These are phyloP conservation scores for Testicularia cyperi DNA, from an alignment of 1,284 basidiomycete species.

Conservation along the genomic window DNA sequence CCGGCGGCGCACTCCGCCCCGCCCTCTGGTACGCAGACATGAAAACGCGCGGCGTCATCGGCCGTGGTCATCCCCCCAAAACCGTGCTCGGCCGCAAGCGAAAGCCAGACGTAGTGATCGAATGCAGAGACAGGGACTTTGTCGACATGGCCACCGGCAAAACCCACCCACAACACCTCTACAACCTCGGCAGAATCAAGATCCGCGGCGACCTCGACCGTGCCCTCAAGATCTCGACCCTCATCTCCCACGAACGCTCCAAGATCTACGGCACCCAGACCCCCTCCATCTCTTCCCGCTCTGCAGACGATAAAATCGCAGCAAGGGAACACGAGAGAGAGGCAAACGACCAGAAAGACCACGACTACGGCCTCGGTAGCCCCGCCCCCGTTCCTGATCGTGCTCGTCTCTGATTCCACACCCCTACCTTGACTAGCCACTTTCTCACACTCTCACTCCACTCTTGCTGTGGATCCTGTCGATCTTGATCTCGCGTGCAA, in stretches of 20 bases:
- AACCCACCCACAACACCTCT: slow-evolving; percentile 39
- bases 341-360: slow-evolving; percentile 8
- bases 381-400: slow-evolving; percentile 41
- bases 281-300: slow-evolving; percentile 7
- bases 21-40: slow-evolving; percentile 51
- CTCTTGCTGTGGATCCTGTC: no score
- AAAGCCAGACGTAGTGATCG: slow-evolving; percentile 52
- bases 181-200: slow-evolving; percentile 50
- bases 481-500: no score
- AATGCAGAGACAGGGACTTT: slow-evolving; percentile 53
- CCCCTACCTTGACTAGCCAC: no score
- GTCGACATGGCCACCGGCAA: slow-evolving; percentile 55
- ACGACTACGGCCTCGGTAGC: slow-evolving; percentile 38
- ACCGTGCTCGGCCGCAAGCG: slow-evolving; percentile 47
- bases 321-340: slow-evolving; percentile 20
- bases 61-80: slow-evolving; percentile 48
- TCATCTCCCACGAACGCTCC: slow-evolving; percentile 52
- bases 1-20: slow-evolving; percentile 50
- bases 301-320: slow-evolving; percentile 7
- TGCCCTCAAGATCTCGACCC: slow-evolving; percentile 35
- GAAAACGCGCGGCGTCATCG: slow-evolving; percentile 35
- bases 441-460: no score
- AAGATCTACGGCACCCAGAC: slow-evolving; percentile 42
- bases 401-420: slow-evolving; percentile 30
- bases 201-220: slow-evolving; percentile 52